phyloP scores from a whole-genome alignment of 2,329 filamentous ascomycete species.

The Talaromyces amestolkiae region DNA sequence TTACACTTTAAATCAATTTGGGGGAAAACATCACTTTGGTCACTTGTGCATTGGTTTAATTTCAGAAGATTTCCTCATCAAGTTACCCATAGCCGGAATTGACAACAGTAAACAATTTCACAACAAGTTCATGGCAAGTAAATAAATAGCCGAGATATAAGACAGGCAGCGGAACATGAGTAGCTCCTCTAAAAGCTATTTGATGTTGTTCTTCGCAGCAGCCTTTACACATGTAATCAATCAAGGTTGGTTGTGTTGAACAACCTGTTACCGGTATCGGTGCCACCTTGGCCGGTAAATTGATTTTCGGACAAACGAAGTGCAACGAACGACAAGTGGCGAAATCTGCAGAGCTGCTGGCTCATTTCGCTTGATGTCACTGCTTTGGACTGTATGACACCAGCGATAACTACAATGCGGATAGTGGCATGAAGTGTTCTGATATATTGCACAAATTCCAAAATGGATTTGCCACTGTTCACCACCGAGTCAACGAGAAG shows the following conservation, averaged over 20 bases:
- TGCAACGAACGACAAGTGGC: conserved; percentile 47
- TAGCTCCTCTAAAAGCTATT: not conserved
- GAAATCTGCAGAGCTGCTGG: conserved; percentile 23
- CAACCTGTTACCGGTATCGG: conserved; percentile 59
- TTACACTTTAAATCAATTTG: not conserved
- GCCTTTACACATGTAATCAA: conserved; percentile 23
- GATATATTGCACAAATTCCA: conserved; percentile 51
- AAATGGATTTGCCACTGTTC: conserved; percentile 55
- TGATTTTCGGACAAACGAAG: conserved; percentile 58
- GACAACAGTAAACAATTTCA: not conserved
- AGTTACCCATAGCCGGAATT: not conserved
- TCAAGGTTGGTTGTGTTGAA: conserved; percentile 57
- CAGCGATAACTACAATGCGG: conserved; percentile 55
- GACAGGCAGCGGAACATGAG: not conserved
- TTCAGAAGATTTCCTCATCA: not conserved
- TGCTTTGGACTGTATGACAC: conserved; percentile 51
- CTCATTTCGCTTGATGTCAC: conserved; percentile 24
- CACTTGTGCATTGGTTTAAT: not conserved
- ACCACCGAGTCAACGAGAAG: conserved; percentile 61
- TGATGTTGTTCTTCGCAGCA: not conserved
- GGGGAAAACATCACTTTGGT: not conserved
- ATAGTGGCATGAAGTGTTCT: conserved; percentile 39
- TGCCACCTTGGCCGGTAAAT: conserved; percentile 52
- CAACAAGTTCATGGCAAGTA: not conserved
- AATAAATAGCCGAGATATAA: not conserved